These are phyloP conservation scores for Narthecium ossifragum DNA, from an alignment of 106 monocot genomes.

Conservation along the genomic window DNA sequence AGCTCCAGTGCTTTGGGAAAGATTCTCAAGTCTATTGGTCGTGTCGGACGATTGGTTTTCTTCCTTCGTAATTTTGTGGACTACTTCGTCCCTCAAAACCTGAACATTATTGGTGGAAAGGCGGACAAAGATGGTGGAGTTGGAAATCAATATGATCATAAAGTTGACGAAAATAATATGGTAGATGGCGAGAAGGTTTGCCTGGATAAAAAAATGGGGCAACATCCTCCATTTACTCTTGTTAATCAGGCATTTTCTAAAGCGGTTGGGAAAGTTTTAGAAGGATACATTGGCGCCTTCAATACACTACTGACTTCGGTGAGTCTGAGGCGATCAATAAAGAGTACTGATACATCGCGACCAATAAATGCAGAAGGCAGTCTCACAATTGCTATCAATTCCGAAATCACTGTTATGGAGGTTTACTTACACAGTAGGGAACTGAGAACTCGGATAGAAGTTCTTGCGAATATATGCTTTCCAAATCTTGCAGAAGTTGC, in stretches of 20 bases:
- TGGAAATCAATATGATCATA: too few relatives aligned
- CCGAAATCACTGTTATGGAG: slow-evolving; percentile 74
- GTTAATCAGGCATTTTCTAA: slow-evolving; percentile 90
- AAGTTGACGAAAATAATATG: too few relatives aligned
- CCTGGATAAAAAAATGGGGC: too few relatives aligned
- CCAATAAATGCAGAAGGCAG: slow-evolving; percentile 3
- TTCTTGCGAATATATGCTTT: slow-evolving; percentile 72
- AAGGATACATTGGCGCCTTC: slow-evolving; percentile 71
- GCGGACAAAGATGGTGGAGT: not conserved
- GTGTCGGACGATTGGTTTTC: slow-evolving; percentile 42
- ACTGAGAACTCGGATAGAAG: slow-evolving; percentile 59
- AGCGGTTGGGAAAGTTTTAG: slow-evolving; percentile 67
- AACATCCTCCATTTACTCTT: slow-evolving; percentile 39
- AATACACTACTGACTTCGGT: slow-evolving; percentile 69
- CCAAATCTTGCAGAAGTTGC: slow-evolving; percentile 24
- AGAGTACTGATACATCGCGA: not conserved
- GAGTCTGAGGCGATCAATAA: slow-evolving; percentile 46
- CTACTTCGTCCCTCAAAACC: slow-evolving; percentile 25
- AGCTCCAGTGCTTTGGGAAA: slow-evolving; percentile 54
- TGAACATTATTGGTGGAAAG: not conserved
- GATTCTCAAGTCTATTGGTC: slow-evolving; percentile 52
- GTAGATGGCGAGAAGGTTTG: too few relatives aligned
- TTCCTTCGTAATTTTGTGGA: slow-evolving; percentile 59
- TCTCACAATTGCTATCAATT: slow-evolving; percentile 25
- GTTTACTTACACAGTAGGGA: slow-evolving; percentile 80